Evolutionary conservation across 192 early-diverging fungal genomes (phyloP), one percentile per base, ranked within the genome.

Genomic region (Lobosporangium transversale): DNA sequence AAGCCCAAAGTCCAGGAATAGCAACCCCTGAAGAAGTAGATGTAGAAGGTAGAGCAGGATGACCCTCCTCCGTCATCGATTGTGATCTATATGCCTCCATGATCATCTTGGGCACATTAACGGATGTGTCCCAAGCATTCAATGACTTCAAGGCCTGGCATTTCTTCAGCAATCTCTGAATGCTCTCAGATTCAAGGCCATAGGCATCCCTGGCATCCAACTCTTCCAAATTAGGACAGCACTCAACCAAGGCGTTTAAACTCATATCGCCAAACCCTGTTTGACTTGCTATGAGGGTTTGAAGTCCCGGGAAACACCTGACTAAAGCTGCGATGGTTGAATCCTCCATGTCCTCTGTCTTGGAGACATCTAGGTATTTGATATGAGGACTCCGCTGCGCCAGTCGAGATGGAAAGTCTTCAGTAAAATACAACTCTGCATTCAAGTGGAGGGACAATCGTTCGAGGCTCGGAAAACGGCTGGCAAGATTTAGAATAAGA

Each of bases 261-360:
- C 51, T 53, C 53, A n/a, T 30, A 2, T 52, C 30, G 15, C 63
- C 52, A 21, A 65, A 55, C 10, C 53, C 36, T 27, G 63, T 65
- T 6, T 65, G 50, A 5, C 7, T 29, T 43, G 53, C 63, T 23
- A 29, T 36, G 27, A 65, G 43, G 7, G 42, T 65, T 3, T 44
- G 51, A 4, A 65, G 30, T 0, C 40, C 27, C 17, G 63, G 63
- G 12, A 65, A 65, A 9, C 27, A 30, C 4, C 42, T 40, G 63
- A 65, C 55, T 21, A 65, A 23, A n/a, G n/a, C 14, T 0, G 53
- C 51, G 18, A 65, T 55, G 6, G 63, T 47, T n/a, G 35, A 15
- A n/a, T 65, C 63, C 21, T 65, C 63, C 53, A 65, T 65, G 21
- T 53, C 53, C 29, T 55, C 63, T 10, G 53, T 54, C 18, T 35